These are phyloP conservation scores for Podospora australis DNA, from an alignment of 495 filamentous ascomycete genomes.

Conservation along the genomic window DNA sequence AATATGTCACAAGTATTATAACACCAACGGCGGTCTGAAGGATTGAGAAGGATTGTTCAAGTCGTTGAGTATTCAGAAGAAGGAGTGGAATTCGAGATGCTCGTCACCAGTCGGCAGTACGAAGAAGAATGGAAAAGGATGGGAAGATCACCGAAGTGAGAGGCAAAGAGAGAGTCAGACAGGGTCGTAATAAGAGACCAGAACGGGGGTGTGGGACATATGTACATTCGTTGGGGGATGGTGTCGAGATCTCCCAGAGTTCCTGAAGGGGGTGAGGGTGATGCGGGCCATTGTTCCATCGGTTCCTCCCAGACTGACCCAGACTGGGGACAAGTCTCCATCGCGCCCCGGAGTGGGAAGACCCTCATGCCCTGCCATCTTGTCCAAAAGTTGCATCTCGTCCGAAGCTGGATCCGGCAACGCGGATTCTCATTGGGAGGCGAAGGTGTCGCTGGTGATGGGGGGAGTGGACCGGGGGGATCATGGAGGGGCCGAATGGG, in stretches of 20 bases:
- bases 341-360: too few relatives aligned
- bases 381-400: conserved; percentile 17
- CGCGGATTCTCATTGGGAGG: conserved; percentile 15
- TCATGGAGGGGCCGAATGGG: conserved; percentile 11
- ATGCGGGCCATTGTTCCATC: too few relatives aligned
- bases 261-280: not conserved
- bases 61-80: conserved; percentile 17
- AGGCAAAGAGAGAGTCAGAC: not conserved
- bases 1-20: not conserved
- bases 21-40: not conserved
- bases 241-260: conserved; percentile 8
- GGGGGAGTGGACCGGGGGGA: conserved; percentile 14
- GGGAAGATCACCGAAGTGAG: conserved; percentile 3
- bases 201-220: conserved; percentile 12
- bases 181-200: conserved; percentile 1
- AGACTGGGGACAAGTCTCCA: too few relatives aligned
- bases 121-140: not conserved
- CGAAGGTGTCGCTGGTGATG: conserved; percentile 6
- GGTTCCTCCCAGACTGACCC: too few relatives aligned
- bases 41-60: not conserved
- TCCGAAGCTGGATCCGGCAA: conserved; percentile 17
- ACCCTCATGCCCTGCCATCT: conserved; percentile 6
- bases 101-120: conserved; percentile 1
- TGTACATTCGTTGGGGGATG: conserved; percentile 6
- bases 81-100: conserved; percentile 19